Conservation (phyloP, 345 rosid species). For the Jatropha curcas region DNA sequence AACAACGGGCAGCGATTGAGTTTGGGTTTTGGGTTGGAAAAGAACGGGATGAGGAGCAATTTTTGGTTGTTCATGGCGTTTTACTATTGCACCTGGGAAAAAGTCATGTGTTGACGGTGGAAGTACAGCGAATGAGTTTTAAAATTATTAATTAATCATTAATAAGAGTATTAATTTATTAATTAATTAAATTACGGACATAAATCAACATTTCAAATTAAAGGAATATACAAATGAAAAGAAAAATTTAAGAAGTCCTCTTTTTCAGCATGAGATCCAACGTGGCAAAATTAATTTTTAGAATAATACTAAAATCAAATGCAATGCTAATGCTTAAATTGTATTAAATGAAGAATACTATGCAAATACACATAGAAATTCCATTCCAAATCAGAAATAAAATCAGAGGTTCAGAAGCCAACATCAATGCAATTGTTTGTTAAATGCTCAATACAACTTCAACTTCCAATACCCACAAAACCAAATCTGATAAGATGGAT, state of each 20-base stretch:
- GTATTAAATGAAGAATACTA: neutral
- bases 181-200: too few species aligned
- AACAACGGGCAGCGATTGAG: slow-evolving; percentile 33
- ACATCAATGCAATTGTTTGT: slow-evolving; percentile 1
- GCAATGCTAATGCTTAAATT: neutral
- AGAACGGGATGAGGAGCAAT: slow-evolving; percentile 32
- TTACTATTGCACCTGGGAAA: slow-evolving; percentile 16
- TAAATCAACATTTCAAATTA: too few species aligned
- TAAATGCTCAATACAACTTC: neutral
- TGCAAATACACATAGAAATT: neutral
- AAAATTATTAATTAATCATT: too few species aligned
- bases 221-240: too few species aligned
- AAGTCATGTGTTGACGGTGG: too few species aligned
- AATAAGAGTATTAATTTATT: too few species aligned
- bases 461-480: slow-evolving; percentile 10
- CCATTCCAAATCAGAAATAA: slow-evolving; percentile 18
- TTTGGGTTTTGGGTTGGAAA: slow-evolving; percentile 8
- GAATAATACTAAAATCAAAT: too few species aligned
- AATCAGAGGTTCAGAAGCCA: slow-evolving; percentile 24
- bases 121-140: too few species aligned
- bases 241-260: too few species aligned
- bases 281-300: too few species aligned
- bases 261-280: too few species aligned
- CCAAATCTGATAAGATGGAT: slow-evolving; percentile 22
- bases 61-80: slow-evolving; percentile 24